phyloP scores from a whole-genome alignment of 2,329 filamentous ascomycete species.

The Trichophyton rubrum region DNA sequence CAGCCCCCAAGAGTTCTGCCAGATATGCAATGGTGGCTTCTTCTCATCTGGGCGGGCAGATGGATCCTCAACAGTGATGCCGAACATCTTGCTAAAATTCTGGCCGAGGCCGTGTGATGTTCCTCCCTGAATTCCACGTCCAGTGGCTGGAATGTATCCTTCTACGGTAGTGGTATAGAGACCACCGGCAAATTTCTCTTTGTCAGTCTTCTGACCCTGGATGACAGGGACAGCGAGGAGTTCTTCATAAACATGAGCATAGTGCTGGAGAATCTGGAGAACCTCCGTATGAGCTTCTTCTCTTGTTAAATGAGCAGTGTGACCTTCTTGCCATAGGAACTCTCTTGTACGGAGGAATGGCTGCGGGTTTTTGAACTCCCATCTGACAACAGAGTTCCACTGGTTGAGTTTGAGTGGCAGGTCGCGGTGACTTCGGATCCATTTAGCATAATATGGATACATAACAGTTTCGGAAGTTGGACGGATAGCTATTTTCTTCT shows the following conservation, averaged over 20 bases:
- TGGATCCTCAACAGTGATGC: conserved; percentile 93
- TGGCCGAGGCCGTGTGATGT: conserved; percentile 92
- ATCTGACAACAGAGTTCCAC: conserved; percentile 91
- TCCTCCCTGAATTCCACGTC: conserved; percentile 89
- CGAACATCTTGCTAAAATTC: conserved; percentile 99
- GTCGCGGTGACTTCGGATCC: conserved; percentile 93
- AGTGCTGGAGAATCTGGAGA: conserved; percentile 81
- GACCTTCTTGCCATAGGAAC: conserved; percentile 97
- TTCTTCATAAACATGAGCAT: conserved; percentile 83
- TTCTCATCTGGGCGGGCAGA: conserved; percentile 56
- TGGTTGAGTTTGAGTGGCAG: conserved; percentile 90
- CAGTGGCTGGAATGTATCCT: conserved; percentile 90
- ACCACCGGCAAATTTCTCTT: conserved; percentile 94
- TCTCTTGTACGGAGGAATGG: conserved; percentile 84
- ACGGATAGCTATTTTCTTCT: conserved; percentile 61
- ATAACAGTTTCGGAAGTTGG: conserved; percentile 68
- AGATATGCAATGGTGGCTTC: conserved; percentile 71
- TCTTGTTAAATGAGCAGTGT: conserved; percentile 81
- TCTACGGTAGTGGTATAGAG: conserved; percentile 96
- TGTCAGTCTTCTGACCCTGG: conserved; percentile 87
- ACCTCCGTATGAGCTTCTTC: conserved; percentile 74
- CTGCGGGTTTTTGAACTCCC: conserved; percentile 89
- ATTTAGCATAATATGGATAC: conserved; percentile 92
- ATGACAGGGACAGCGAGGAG: conserved; percentile 91
- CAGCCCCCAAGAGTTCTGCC: conserved; percentile 98